Percentiles rank a stretch among this genome's conserved stretches.
These are phyloP conservation scores for Infundibulicybe gibba DNA, from an alignment of 768 basidiomycete genomes.

Conservation along the genomic window DNA sequence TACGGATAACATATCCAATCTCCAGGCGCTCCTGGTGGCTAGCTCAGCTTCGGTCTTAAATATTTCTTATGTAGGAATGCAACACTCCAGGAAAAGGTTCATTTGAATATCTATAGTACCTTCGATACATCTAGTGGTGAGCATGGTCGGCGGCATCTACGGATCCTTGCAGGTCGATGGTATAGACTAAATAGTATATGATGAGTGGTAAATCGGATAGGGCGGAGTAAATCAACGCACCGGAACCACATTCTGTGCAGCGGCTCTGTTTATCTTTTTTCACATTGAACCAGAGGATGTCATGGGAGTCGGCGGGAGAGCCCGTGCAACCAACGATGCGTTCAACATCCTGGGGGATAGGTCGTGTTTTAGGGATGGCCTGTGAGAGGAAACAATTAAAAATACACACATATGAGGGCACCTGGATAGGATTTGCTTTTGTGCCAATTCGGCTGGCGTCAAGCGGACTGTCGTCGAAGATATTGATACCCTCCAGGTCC, in stretches of 20 bases:
- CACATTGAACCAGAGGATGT: slow-evolving; percentile 81
- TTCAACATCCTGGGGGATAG: slow-evolving; percentile 55
- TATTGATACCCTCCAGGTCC: slow-evolving; percentile 81
- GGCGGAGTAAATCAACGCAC: slow-evolving; percentile 38
- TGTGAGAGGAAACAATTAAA: neutral
- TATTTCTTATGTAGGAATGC: too few species aligned
- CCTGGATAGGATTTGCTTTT: slow-evolving; percentile 79
- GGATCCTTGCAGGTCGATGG: slow-evolving; percentile 64
- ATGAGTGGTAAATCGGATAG: neutral
- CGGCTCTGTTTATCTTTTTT: slow-evolving; percentile 65
- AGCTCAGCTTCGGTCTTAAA: too few species aligned
- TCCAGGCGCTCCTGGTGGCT: too few species aligned
- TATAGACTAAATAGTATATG: slow-evolving; percentile 49
- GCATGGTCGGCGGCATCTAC: slow-evolving; percentile 43
- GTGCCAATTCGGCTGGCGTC: slow-evolving; percentile 87
- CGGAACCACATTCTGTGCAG: slow-evolving; percentile 93
- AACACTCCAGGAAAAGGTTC: too few species aligned
- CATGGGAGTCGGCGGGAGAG: slow-evolving; percentile 92
- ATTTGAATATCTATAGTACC: too few species aligned
- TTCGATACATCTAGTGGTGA: slow-evolving; percentile 30
- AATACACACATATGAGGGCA: slow-evolving; percentile 76
- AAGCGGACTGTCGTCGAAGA: slow-evolving; percentile 87
- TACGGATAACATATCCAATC: too few species aligned
- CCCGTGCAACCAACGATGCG: slow-evolving; percentile 95
- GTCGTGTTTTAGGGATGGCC: neutral